phyloP scores from a whole-genome alignment of 2,329 filamentous ascomycete species.

The Sporothrix inflata region DNA sequence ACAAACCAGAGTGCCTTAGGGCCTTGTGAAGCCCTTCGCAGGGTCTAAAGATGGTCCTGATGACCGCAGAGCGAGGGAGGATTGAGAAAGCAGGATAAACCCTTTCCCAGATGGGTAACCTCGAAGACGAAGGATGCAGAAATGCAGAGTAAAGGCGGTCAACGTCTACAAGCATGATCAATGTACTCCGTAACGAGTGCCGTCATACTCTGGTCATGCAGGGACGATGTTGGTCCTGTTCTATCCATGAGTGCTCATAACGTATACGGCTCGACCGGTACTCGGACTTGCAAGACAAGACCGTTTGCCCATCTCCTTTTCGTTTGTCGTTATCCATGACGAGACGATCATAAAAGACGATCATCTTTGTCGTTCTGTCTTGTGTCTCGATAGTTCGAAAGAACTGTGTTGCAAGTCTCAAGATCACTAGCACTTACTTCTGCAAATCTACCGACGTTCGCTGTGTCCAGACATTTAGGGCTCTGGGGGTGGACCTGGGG shows the following conservation, averaged over 20 bases:
- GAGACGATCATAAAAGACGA: neutral
- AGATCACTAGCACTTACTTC: neutral
- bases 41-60: neutral
- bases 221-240: too few relatives aligned
- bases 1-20: neutral
- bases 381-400: neutral
- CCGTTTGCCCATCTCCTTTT: neutral
- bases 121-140: neutral
- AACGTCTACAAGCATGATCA: neutral
- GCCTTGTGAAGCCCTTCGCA: neutral
- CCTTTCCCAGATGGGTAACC: conserved; percentile 10
- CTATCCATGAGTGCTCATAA: too few relatives aligned
- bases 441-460: neutral
- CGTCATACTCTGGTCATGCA: neutral
- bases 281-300: too few relatives aligned
- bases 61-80: conserved; percentile 6
- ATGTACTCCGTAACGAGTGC: neutral
- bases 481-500: neutral
- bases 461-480: neutral
- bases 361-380: neutral
- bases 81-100: neutral
- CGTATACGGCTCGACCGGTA: too few relatives aligned
- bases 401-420: neutral
- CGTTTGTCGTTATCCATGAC: conserved; percentile 19
- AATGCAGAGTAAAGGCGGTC: neutral